Base-by-base conservation (phyloP, 129 eudicot genomes). In the Scalesia atractyloides region DNA sequence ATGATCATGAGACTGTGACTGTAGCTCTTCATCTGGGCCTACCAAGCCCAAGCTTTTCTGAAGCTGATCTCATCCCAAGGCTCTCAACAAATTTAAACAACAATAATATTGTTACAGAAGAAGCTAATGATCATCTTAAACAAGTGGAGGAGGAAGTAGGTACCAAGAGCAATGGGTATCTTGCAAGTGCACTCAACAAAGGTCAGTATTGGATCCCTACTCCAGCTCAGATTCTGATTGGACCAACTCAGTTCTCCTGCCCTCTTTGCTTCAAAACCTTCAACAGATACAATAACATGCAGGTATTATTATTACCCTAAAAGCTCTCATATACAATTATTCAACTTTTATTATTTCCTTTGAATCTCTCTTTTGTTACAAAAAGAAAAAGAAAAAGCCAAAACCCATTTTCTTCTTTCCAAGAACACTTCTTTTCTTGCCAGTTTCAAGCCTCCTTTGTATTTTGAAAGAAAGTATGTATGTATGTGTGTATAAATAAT, bases 141-240 rank as follows among this genome's bases (percentile, higher is more conserved):
- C 66, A 61, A 1, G 82, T 69, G 70, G 80, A 76, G 65, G 89
- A 86, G 69, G 88, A 86, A 70, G 84, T 81, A 24, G 83, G 80
- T 77, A 54, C 68, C 33, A 64, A 71, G 20, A 71, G 30, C 61
- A 64, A 53, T 47, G 86, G 76, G 59, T 81, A 81, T 77, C 75
- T 79, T 43, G 61, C 90, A 68, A 84, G 79, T 70, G 72, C 91
- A 66, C 83, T 92, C 47, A 87, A 89, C 81, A 92, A 92, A 81
- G 98, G 98, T 47, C 96, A 92, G 75, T 92, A 92, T 78, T 92
- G 98, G 98, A 92, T 92, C 83, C 98, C 98, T 11, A 92, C 96
- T 14, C 96, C 97, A 53, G 83, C 94, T 58, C 97, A 92, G 86
- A 92, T 92, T 68, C 74, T 92, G 73, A 89, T 92, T 72, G 97